A percentile compares a stretch with the other conserved stretches of the same genome.
Evolutionary conservation across 2,329 filamentous ascomycete species (phyloP).

Genomic region (Fusarium napiforme): DNA sequence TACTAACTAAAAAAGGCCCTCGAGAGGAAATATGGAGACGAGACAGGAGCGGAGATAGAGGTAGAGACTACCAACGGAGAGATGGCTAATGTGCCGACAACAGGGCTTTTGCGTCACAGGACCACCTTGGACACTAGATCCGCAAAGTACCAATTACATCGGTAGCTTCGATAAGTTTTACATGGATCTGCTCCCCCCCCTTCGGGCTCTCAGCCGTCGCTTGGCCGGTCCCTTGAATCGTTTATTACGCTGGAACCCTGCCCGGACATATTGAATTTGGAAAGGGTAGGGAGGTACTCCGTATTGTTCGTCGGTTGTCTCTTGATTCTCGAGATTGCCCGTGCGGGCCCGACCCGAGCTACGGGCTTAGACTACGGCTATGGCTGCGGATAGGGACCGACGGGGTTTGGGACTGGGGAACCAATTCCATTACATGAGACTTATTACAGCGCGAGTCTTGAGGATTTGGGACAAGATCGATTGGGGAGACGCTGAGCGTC

Average conservation of each 20-base stretch:
- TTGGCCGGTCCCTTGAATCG: conserved; percentile 32
- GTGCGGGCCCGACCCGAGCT: conserved; percentile 7
- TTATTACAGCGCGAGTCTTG: conserved; percentile 10
- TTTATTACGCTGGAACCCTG: conserved; percentile 15
- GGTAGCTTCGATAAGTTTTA: background rate
- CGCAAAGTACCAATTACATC: conserved; percentile 18
- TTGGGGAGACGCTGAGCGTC: conserved; percentile 9
- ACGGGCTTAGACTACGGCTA: conserved; percentile 6
- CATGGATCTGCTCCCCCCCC: background rate
- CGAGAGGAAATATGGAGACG: conserved; percentile 29
- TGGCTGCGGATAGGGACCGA: conserved; percentile 16
- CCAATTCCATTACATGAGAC: conserved; percentile 28
- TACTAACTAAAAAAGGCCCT: conserved; percentile 36
- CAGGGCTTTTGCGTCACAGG: conserved; percentile 12
- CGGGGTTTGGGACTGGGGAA: conserved; percentile 22
- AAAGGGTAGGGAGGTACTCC: background rate
- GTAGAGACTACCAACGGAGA: conserved; percentile 28
- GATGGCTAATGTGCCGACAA: conserved; percentile 15
- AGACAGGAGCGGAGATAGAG: conserved; percentile 13
- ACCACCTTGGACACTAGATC: conserved; percentile 2
- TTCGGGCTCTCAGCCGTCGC: conserved; percentile 24
- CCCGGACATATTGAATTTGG: conserved; percentile 13
- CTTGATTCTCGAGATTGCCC: background rate
- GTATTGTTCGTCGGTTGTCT: conserved; percentile 10
- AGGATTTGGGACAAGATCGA: background rate